phyloP scores from a whole-genome alignment of 2,329 filamentous ascomycete species.

The Diplodia mutila region DNA sequence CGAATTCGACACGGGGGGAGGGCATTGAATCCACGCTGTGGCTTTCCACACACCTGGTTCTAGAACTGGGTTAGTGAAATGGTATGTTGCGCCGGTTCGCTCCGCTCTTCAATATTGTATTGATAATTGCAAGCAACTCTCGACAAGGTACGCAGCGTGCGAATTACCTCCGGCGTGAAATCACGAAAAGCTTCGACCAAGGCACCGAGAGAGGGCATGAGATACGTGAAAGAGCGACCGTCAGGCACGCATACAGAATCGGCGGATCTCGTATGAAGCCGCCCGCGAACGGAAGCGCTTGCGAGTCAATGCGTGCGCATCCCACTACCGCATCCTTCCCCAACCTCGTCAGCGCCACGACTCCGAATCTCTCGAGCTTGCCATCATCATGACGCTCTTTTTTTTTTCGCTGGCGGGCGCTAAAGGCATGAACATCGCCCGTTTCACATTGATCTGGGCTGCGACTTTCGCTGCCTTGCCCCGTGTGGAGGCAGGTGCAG shows the following conservation, averaged over 20 bases:
- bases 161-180: not conserved
- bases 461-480: not conserved
- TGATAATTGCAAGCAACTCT: not conserved
- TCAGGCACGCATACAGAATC: not conserved
- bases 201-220: not conserved
- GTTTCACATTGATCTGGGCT: not conserved
- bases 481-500: not conserved
- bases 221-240: not conserved
- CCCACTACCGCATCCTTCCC: not conserved
- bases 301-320: not conserved
- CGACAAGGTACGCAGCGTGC: not conserved
- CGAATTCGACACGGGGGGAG: not conserved
- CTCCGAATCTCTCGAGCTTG: not conserved
- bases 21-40: not conserved
- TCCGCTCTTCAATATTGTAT: not conserved
- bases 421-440: not conserved
- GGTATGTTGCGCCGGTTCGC: not conserved
- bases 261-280: not conserved
- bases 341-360: not conserved
- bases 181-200: not conserved
- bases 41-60: not conserved
- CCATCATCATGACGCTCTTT: not conserved
- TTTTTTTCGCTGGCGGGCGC: not conserved
- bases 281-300: not conserved
- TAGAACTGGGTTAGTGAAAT: not conserved